Percentiles rank a stretch among this genome's conserved stretches.
Conservation (phyloP, 768 basidiomycete species). For the Amanita jacksonii region DNA sequence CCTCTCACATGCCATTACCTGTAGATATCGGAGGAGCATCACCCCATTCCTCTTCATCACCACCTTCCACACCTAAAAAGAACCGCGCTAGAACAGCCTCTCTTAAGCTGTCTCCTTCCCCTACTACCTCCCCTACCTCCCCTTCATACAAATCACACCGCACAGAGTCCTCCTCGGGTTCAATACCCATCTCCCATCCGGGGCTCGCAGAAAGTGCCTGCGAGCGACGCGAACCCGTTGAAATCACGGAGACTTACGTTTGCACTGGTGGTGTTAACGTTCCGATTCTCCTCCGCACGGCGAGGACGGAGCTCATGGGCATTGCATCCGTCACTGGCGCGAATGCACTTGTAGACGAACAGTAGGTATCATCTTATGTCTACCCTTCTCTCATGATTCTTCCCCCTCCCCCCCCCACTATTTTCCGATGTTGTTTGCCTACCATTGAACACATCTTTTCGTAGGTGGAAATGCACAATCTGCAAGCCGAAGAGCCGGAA, state of each 20-base stretch:
- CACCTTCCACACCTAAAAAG: not conserved
- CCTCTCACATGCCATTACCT: no score
- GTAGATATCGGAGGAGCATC: no score
- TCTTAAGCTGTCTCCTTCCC: not conserved
- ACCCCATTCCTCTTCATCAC: no score
- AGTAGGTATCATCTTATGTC: slow-evolving; percentile 30
- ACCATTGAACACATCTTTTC: not conserved
- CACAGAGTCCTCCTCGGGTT: slow-evolving; percentile 28
- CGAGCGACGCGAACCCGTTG: slow-evolving; percentile 19
- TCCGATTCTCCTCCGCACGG: slow-evolving; percentile 43
- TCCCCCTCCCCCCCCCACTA: not conserved
- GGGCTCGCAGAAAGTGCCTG: slow-evolving; percentile 19
- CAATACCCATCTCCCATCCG: slow-evolving; percentile 28
- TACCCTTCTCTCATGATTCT: slow-evolving; percentile 9
- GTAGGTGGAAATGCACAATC: slow-evolving; percentile 59
- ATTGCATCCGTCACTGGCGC: slow-evolving; percentile 40
- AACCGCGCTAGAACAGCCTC: not conserved
- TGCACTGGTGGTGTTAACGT: slow-evolving; percentile 59
- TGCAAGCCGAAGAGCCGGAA: slow-evolving; percentile 38
- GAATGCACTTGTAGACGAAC: slow-evolving; percentile 59
- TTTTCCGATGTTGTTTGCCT: not conserved
- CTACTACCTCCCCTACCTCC: not conserved
- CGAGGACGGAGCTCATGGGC: slow-evolving; percentile 41
- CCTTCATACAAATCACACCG: slow-evolving; percentile 17
- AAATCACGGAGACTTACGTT: slow-evolving; percentile 36